Evolutionary conservation across 345 rosid species (phyloP).

Genomic region (Citrus glauca): DNA sequence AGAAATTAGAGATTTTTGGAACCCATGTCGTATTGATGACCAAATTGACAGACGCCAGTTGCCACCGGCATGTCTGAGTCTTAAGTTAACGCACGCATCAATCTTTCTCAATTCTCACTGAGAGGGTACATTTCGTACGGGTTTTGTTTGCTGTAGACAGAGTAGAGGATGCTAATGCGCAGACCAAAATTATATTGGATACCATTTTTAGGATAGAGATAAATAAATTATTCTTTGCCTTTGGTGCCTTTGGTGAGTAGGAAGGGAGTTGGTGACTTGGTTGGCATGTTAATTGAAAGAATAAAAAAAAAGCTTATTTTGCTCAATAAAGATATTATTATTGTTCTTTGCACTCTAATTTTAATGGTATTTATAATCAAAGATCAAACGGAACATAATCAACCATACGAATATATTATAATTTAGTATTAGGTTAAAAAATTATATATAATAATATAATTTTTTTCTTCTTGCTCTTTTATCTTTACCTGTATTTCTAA

Average conservation of each 20-base stretch:
- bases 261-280: background rate
- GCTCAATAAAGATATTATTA: background rate
- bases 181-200: background rate
- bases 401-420: no score
- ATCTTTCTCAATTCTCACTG: background rate
- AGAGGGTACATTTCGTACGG: background rate
- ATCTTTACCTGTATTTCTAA: no score
- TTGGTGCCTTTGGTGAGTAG: background rate
- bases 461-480: no score
- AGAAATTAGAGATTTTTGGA: background rate
- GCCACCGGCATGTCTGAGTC: background rate
- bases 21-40: constrained; percentile 17
- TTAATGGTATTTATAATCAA: no score
- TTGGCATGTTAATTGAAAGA: background rate
- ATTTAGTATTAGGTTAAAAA: no score
- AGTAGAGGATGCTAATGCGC: background rate
- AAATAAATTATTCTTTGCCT: background rate
- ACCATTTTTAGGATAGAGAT: background rate
- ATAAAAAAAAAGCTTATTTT: background rate
- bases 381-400: no score
- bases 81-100: no score
- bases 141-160: background rate
- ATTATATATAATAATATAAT: no score
- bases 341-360: background rate
- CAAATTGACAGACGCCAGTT: constrained; percentile 7